phyloP scores from a whole-genome alignment of 371 early-diverging fungal species.

The Mucor irregularis region DNA sequence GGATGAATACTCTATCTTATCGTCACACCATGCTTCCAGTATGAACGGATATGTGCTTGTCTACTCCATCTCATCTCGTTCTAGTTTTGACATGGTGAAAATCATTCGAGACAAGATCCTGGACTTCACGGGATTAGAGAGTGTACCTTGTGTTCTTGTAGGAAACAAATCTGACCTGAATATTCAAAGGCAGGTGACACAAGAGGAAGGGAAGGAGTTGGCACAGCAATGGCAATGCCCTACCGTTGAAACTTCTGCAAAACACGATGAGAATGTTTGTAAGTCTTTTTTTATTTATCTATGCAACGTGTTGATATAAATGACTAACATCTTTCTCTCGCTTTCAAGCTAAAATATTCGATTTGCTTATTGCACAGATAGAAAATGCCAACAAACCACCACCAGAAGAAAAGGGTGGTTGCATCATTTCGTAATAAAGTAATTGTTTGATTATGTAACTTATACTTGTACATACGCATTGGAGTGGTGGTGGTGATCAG shows the following conservation, averaged over 20 bases:
- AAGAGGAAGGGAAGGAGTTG: slow-evolving; percentile 75
- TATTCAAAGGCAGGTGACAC: slow-evolving; percentile 77
- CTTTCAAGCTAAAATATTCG: slow-evolving; percentile 73
- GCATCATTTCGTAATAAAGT: slow-evolving; percentile 24
- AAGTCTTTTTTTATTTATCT: slow-evolving; percentile 47
- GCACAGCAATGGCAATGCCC: slow-evolving; percentile 84
- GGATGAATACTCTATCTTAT: slow-evolving; percentile 95
- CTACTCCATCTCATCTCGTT: slow-evolving; percentile 87
- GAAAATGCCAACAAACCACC: slow-evolving; percentile 67
- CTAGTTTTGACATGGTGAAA: slow-evolving; percentile 87
- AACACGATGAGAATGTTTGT: slow-evolving; percentile 87
- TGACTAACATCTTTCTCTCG: too few species aligned
- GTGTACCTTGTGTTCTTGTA: slow-evolving; percentile 89
- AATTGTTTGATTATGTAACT: too few species aligned
- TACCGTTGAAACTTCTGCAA: slow-evolving; percentile 89
- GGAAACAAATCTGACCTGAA: slow-evolving; percentile 94
- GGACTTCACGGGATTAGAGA: slow-evolving; percentile 88
- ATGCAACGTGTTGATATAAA: too few species aligned
- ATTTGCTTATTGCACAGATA: slow-evolving; percentile 66
- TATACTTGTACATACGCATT: too few species aligned
- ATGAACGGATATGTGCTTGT: slow-evolving; percentile 94
- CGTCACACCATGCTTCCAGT: slow-evolving; percentile 85
- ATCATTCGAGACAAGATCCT: slow-evolving; percentile 95
- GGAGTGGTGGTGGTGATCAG: too few species aligned
- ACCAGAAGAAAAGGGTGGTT: slow-evolving; percentile 57